Evolutionary conservation across 2,329 filamentous ascomycete genomes (phyloP).

Genomic region (Aspergillus latus): DNA sequence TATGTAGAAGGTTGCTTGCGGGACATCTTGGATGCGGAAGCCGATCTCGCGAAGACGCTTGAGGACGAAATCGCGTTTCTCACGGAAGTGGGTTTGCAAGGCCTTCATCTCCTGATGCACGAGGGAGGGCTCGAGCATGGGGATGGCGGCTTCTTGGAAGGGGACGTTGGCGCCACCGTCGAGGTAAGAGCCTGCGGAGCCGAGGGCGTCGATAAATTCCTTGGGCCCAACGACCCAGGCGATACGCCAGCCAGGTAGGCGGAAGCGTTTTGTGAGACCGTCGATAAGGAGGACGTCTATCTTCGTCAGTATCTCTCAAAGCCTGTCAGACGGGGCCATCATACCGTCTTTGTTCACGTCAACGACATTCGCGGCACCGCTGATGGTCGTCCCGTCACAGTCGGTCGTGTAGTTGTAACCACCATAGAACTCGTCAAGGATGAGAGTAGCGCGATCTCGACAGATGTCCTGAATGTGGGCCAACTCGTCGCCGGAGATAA

Average conservation of each 20-base stretch:
- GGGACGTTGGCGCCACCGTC: slow-evolving; percentile 93
- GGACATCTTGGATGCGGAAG: slow-evolving; percentile 78
- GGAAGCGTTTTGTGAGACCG: slow-evolving; percentile 93
- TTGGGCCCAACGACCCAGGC: slow-evolving; percentile 96
- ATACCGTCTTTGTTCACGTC: slow-evolving; percentile 76
- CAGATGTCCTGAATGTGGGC: slow-evolving; percentile 91
- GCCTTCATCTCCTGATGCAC: slow-evolving; percentile 85
- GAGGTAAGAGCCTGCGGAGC: slow-evolving; percentile 88
- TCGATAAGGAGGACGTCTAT: slow-evolving; percentile 88
- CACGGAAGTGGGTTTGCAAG: slow-evolving; percentile 84
- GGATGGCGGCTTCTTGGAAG: slow-evolving; percentile 89
- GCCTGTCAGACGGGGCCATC: slow-evolving; percentile 9
- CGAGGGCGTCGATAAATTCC: slow-evolving; percentile 92
- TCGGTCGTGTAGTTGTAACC: slow-evolving; percentile 94
- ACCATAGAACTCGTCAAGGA: slow-evolving; percentile 95
- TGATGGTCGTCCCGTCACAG: slow-evolving; percentile 88
- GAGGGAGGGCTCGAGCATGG: slow-evolving; percentile 84
- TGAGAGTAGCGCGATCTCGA: slow-evolving; percentile 83
- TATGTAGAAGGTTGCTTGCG: slow-evolving; percentile 92
- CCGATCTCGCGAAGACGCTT: slow-evolving; percentile 78
- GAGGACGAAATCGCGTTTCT: slow-evolving; percentile 90
- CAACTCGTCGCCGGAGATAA: slow-evolving; percentile 80
- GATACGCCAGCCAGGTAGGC: slow-evolving; percentile 92
- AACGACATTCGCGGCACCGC: slow-evolving; percentile 82
- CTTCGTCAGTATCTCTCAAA: not conserved